These are phyloP conservation scores for Capsella bursapastoris DNA, from an alignment of 345 rosid species.

Conservation along the genomic window DNA sequence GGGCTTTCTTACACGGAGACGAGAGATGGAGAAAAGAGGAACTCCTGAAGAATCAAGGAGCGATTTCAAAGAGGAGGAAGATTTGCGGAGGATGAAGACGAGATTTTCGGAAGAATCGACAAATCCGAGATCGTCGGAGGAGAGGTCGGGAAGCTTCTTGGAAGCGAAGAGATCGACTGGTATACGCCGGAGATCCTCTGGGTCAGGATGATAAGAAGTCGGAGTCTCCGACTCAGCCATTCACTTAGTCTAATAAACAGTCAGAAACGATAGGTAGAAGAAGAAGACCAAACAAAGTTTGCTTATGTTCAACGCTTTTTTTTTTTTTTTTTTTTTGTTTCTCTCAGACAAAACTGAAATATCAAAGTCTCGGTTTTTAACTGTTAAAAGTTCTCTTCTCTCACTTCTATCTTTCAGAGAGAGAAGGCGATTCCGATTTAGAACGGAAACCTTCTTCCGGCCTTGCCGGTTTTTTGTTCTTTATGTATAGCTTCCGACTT, in stretches of 20 bases:
- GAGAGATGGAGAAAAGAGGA: constrained; percentile 56
- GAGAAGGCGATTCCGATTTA: no score
- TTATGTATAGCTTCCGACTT: no score
- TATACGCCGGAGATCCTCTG: constrained; percentile 47
- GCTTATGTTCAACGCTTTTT: constrained; percentile 36
- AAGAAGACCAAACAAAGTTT: neutral
- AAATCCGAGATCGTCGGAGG: constrained; percentile 65
- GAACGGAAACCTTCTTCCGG: no score
- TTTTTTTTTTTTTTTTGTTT: no score
- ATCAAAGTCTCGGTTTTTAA: no score
- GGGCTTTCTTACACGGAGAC: constrained; percentile 51
- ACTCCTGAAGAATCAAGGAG: constrained; percentile 60
- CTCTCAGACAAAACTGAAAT: constrained; percentile 13
- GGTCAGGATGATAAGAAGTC: constrained; percentile 24
- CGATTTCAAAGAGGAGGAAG: constrained; percentile 37
- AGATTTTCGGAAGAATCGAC: constrained; percentile 68
- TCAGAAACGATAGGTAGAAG: neutral
- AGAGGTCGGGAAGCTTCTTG: constrained; percentile 64
- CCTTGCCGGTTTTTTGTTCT: no score
- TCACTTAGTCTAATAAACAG: constrained; percentile 14
- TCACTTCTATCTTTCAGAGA: no score
- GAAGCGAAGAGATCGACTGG: constrained; percentile 80
- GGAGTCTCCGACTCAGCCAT: constrained; percentile 48
- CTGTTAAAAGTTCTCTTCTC: no score
- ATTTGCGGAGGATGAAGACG: constrained; percentile 51